Evolutionary conservation across 306 rosid genomes (phyloP).

Genomic region (Vigna mungo): DNA sequence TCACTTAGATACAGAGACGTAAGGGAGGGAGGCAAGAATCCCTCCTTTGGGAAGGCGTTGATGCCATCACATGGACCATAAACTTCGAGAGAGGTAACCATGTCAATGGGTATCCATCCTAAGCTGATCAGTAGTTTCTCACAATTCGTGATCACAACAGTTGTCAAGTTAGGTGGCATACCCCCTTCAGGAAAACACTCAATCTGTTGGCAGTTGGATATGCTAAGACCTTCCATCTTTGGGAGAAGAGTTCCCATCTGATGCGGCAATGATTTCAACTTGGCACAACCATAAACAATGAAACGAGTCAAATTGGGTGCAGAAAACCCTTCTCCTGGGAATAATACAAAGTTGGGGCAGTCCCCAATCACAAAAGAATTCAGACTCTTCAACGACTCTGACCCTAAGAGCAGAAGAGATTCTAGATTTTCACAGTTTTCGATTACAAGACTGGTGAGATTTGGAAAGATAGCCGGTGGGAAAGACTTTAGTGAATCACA

Average conservation of each 20-base stretch:
- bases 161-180: neutral
- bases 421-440: neutral
- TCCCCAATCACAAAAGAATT: too few relatives aligned
- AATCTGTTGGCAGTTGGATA: neutral
- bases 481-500: too few relatives aligned
- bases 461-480: neutral
- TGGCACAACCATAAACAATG: neutral
- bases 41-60: constrained; percentile 3
- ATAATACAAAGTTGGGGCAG: too few relatives aligned
- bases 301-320: too few relatives aligned
- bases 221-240: neutral
- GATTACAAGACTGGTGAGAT: accelerated
- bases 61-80: constrained; percentile 1
- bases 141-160: neutral
- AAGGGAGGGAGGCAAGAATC: neutral
- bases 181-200: neutral
- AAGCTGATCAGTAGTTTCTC: neutral
- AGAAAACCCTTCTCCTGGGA: too few relatives aligned
- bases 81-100: neutral
- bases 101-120: neutral
- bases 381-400: too few relatives aligned
- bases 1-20: accelerated
- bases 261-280: neutral
- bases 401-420: too few relatives aligned
- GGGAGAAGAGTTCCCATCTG: neutral